Base-by-base conservation (phyloP, 805 yeast genomes). In the Schizosaccharomyces cryophilus region DNA sequence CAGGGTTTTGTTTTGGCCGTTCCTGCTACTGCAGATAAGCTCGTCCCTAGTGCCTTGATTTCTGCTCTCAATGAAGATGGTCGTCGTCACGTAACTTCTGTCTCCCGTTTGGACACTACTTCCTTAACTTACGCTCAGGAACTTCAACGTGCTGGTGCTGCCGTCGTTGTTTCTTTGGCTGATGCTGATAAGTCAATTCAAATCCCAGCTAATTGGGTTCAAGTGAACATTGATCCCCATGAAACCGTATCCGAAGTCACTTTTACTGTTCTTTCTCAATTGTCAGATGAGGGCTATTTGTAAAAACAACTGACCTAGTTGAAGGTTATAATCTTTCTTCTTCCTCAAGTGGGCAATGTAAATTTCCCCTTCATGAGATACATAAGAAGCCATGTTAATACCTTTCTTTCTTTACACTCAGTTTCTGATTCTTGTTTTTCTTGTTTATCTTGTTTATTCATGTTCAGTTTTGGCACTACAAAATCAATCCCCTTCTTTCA, bases 1-100 rank as follows among this genome's bases (percentile, higher is more conserved):
- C 97, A 90, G 74, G 97, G 97, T 42, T 90, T 89, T 72, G 85
- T 87, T 7, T 74, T 88, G 61, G 77, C 82, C 64, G 74, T 87
- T 61, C 76, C 82, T 40, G 81, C 85, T 66, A 76, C 83, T 38
- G 83, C 85, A 61, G 76, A 78, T 59, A 80, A 77, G 63, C 81
- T 83, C 60, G 75, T 89, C 65, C 80, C 93, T 7, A 81, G 82
- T 67, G 96, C 96, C 11, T 77, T 89, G 65, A 85, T 87, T 71
- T 85, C 93, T 45, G 86, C 94, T 51, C 82, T 89, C 74, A 85
- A 90, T 77, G 95, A 90, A 77, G 80, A 84, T 63, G 89, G 94
- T 59, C 87, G 87, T 60, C 84, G 97, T 73, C 80, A 86, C 72
- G 83, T 80, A 70, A 78, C 85, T 62, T 78, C 78, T 65, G 74